These are phyloP conservation scores for Sesbania bispinosa DNA, from an alignment of 306 rosid genomes.

Conservation along the genomic window DNA sequence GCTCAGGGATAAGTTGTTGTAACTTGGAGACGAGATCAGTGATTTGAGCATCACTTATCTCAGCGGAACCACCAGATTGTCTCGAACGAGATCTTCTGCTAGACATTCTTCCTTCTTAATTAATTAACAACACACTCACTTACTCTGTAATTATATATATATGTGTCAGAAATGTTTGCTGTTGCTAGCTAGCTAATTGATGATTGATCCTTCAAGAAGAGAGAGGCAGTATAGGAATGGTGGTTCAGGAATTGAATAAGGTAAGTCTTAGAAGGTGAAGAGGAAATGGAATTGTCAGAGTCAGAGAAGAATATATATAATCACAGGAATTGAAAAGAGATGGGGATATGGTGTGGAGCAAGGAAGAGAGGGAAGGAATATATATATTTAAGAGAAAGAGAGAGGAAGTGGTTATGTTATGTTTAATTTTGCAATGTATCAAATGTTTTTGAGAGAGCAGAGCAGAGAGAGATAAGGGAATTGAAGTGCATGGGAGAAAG, in stretches of 20 bases:
- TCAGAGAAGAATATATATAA: no score
- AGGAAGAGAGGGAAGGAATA: no score
- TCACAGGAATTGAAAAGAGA: no score
- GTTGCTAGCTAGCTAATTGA: conserved; percentile 10
- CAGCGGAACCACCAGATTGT: conserved; percentile 50
- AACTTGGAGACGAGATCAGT: conserved; percentile 81
- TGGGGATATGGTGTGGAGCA: no score
- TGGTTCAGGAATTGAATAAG: no score
- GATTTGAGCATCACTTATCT: conserved; percentile 87
- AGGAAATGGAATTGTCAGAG: no score
- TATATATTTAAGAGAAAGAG: no score
- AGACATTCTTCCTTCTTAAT: conserved; percentile 70
- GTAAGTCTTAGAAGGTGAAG: no score
- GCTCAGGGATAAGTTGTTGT: conserved; percentile 88
- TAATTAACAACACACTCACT: background rate
- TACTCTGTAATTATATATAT: no score
- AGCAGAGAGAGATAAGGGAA: background rate
- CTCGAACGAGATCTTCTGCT: conserved; percentile 78
- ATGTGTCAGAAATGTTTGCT: conserved; percentile 31
- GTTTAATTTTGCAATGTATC: no score
- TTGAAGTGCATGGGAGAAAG: conserved; percentile 66
- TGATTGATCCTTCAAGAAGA: background rate
- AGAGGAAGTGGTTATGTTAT: no score
- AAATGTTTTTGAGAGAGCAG: no score
- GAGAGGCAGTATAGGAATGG: background rate